Conservation (phyloP, 2,329 filamentous ascomycete genomes). For the Pseudopithomyces maydicus region DNA sequence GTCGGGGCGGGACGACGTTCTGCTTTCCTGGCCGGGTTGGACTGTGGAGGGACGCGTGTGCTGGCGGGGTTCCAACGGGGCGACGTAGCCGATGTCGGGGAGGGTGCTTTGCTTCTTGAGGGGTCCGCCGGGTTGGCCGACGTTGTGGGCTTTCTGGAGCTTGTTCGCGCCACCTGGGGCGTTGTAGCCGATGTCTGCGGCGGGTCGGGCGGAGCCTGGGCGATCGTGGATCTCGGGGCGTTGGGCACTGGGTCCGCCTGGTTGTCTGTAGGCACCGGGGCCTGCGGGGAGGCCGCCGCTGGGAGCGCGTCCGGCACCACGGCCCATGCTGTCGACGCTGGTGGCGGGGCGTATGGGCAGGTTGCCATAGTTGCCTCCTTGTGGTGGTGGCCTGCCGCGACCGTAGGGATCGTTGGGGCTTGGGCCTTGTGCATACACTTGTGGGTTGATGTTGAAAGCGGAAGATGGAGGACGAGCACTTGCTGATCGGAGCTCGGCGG, state of each 20-base stretch:
- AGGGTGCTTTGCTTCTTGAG: slow-evolving; percentile 39
- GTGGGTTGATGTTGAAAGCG: slow-evolving; percentile 58
- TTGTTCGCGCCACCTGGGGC: slow-evolving; percentile 52
- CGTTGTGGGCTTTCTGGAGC: slow-evolving; percentile 43
- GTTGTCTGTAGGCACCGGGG: slow-evolving; percentile 43
- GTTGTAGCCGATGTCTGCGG: slow-evolving; percentile 49
- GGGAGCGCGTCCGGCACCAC: slow-evolving; percentile 37
- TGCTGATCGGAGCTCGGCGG: slow-evolving; percentile 55
- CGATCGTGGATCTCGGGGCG: slow-evolving; percentile 37
- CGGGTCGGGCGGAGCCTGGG: slow-evolving; percentile 47
- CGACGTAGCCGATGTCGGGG: slow-evolving; percentile 45
- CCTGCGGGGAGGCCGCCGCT: slow-evolving; percentile 35
- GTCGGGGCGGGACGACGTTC: slow-evolving; percentile 30
- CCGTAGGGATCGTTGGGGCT: slow-evolving; percentile 33
- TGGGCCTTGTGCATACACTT: slow-evolving; percentile 39
- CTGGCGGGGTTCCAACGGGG: slow-evolving; percentile 42
- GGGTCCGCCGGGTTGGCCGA: slow-evolving; percentile 22
- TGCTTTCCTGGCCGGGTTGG: slow-evolving; percentile 41
- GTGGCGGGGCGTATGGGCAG: slow-evolving; percentile 45
- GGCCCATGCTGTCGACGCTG: slow-evolving; percentile 42
- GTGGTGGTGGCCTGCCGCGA: slow-evolving; percentile 32
- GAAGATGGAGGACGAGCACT: slow-evolving; percentile 53
- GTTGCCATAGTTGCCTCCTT: slow-evolving; percentile 32
- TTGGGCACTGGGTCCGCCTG: slow-evolving; percentile 44
- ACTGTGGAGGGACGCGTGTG: slow-evolving; percentile 42